Conservation (phyloP, 176 grass and related monocot genomes). For the Aegilops bicornis region DNA sequence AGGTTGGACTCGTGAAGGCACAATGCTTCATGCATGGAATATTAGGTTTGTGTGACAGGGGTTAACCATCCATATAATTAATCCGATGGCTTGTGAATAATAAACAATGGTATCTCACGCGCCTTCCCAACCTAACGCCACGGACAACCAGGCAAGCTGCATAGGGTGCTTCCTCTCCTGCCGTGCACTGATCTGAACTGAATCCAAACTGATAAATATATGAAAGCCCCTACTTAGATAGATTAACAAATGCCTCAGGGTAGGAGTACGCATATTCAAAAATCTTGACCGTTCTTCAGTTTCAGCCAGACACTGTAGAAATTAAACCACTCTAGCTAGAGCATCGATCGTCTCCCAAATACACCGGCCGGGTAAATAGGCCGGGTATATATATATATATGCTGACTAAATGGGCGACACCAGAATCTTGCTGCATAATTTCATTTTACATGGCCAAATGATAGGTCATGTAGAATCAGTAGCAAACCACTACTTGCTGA, state of each 20-base stretch:
- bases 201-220: not conserved
- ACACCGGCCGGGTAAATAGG: not conserved
- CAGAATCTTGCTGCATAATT: constrained; percentile 22
- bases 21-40: constrained; percentile 3
- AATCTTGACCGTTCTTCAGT: constrained; percentile 2
- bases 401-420: too few species aligned
- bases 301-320: not conserved
- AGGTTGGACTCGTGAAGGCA: not conserved
- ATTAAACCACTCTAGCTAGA: not conserved
- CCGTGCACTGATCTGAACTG: not conserved
- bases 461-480: too few species aligned
- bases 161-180: not conserved
- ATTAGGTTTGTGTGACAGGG: not conserved
- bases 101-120: not conserved
- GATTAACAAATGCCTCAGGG: not conserved
- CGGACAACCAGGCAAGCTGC: not conserved
- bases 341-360: not conserved
- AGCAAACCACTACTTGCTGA: too few species aligned
- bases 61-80: not conserved
- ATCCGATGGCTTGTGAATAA: not conserved
- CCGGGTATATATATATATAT: too few species aligned
- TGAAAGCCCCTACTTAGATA: not conserved
- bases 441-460: too few species aligned
- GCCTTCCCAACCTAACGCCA: not conserved
- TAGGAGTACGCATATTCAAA: not conserved